Evolutionary conservation across 495 filamentous ascomycete species (phyloP).

Genomic region (Xanthoparmelia taractica): DNA sequence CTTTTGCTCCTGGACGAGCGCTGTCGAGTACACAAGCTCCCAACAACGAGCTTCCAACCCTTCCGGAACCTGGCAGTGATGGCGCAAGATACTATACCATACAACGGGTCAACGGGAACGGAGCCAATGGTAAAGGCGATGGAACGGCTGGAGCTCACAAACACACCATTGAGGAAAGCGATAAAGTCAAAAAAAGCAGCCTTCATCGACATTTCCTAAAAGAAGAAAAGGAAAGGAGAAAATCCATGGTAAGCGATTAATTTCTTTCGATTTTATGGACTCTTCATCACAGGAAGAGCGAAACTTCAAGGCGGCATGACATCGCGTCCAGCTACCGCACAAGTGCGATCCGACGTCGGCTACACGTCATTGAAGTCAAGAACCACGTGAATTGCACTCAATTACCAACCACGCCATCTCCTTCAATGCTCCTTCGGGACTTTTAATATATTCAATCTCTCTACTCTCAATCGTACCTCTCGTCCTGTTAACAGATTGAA

Average conservation of each 20-base stretch:
- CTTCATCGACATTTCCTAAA: slow-evolving; percentile 60
- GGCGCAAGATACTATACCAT: slow-evolving; percentile 61
- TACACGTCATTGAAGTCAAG: slow-evolving; percentile 1
- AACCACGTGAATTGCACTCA: neutral
- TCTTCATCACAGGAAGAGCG: slow-evolving; percentile 5
- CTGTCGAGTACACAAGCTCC: slow-evolving; percentile 9
- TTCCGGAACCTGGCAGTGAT: slow-evolving; percentile 35
- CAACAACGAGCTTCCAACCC: neutral
- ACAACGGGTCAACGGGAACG: slow-evolving; percentile 71
- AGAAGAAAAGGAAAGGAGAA: slow-evolving; percentile 61
- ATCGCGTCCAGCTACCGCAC: slow-evolving; percentile 3
- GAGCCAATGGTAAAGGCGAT: slow-evolving; percentile 62
- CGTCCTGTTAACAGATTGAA: neutral
- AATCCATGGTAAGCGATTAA: slow-evolving; percentile 51
- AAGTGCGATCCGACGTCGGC: neutral
- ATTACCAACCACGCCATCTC: neutral
- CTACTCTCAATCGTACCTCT: neutral
- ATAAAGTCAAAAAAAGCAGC: slow-evolving; percentile 80
- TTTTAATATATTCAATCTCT: neutral
- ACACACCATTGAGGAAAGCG: slow-evolving; percentile 70
- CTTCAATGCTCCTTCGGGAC: too few species aligned
- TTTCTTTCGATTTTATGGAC: slow-evolving; percentile 15
- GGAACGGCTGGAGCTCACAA: slow-evolving; percentile 61
- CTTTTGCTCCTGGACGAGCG: slow-evolving; percentile 31
- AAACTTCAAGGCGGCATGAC: slow-evolving; percentile 22